Evolutionary conservation across 129 eudicot genomes (phyloP), one percentile per base, ranked within the genome.

Genomic region (Heracleum sosnowskyi): DNA sequence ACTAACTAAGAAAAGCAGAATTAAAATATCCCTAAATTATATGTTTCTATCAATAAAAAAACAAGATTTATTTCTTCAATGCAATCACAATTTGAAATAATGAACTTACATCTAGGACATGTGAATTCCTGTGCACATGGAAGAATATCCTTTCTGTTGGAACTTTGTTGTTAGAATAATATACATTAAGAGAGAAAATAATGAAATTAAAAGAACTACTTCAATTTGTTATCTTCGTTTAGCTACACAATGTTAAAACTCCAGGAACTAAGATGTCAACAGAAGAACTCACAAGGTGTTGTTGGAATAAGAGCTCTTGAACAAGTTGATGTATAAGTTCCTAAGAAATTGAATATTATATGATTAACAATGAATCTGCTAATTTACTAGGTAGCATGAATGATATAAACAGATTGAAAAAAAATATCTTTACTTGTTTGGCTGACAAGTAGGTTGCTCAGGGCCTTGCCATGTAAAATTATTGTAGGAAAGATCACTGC

Each of bases 401-500:
- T 22, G 40, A 82, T 47, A 26, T 31, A 77, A 71, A 73, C 3
- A 41, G 22, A 17, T 33, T 26, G 44, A 39, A 81, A 36, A 34
- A 37, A 45, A 40, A 8, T 60, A 55, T 69, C 12, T 86, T 85
- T n/a, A 89, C 98, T 75, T 82, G 85, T 88, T 86, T 44, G 76
- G 81, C 51, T 57, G 86, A 79, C 98, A 93, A 73, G 89, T 77
- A 31, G 87, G 85, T 73, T 85, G 89, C 53, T 82, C 85, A 40
- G 93, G 90, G 57, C 88, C 91, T 89, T 87, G 95, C 96, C 91
- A 85, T 40, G 91, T 86, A 46, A 93, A 86, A 80, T 93, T 93
- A 76, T 93, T 91, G 90, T 91, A 91, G 83, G 98, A 93, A 80
- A 93, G 88, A 80, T 93, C 98, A 75, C 98, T 93, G 90, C 82